Base-by-base conservation (phyloP, 148 eudicot genomes). In the Nepenthes gracilis region DNA sequence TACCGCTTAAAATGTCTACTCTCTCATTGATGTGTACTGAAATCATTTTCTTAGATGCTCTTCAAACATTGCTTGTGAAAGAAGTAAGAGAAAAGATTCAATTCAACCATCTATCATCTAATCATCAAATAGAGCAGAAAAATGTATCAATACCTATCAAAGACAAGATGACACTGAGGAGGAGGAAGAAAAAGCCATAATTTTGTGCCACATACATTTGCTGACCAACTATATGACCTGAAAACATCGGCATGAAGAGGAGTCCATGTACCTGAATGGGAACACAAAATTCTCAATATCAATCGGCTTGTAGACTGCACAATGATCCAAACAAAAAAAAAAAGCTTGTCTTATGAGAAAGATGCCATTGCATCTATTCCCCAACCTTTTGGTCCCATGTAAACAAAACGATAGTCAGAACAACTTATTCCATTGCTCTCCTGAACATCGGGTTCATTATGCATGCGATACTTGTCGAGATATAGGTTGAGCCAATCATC, bases 331-430 rank as follows among this genome's bases (percentile, higher is more conserved):
- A 61, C 36, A 23, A 1, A 33, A 56, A 52, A 33, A 58, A 64
- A 1, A 36, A 59, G 2, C 36, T 2, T 47, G 50, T 63, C 77
- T 68, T 66, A 59, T 62, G 69, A 63, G 65, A 72, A 61, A 77
- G 43, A 48, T 15, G 65, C 58, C 38, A 70, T 58, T 54, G 65
- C 57, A 59, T 62, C 52, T 50, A 66, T 51, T 38, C 65, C 67
- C 85, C 69, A 75, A 94, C 99, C 99, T 94, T 94, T 94, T 75
- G 97, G 80, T 33, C 99, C 99, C 95, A 94, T 89, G 83, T 94
- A 94, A 61, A 94, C 99, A 77, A 94, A 94, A 55, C 97, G 99
- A 70, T 94, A 94, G 75, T 94, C 99, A 13, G 99, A 94, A 75
- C 95, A 89, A 67, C 74, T 66, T 71, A 94, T 80, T 55, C 80